A percentile compares a stretch with the other conserved stretches of the same genome.
phyloP scores from a whole-genome alignment of 495 filamentous ascomycete genomes.

The Aspergillus cristatus region DNA sequence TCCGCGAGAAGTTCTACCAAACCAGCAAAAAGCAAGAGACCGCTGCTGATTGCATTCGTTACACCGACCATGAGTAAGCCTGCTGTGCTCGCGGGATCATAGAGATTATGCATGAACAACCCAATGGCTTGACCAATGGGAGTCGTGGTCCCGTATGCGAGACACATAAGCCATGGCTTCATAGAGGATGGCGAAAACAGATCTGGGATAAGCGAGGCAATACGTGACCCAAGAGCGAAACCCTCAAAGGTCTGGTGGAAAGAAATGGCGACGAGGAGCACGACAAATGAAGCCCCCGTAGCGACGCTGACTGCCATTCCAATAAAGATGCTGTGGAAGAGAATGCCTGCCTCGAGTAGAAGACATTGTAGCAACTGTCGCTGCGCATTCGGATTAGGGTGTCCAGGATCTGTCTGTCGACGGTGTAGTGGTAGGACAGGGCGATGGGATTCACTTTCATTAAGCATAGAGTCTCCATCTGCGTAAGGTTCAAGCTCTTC shows the following conservation, averaged over 20 bases:
- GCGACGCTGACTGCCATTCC: conserved; percentile 84
- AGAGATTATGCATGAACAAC: conserved; percentile 68
- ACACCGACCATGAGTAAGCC: conserved; percentile 85
- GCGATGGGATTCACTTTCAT: conserved; percentile 8
- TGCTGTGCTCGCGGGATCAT: conserved; percentile 72
- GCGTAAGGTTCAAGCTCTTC: conserved; percentile 22
- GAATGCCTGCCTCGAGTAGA: conserved; percentile 73
- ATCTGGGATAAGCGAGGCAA: conserved; percentile 52
- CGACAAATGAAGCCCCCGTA: conserved; percentile 64
- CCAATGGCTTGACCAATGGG: conserved; percentile 88
- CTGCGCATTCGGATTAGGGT: conserved; percentile 32
- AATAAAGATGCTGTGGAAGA: conserved; percentile 84
- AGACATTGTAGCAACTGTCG: conserved; percentile 68
- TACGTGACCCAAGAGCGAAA: conserved; percentile 63
- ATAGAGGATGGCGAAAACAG: conserved; percentile 39
- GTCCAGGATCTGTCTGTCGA: conserved; percentile 11
- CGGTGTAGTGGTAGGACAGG: conserved; percentile 2
- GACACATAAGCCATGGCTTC: conserved; percentile 88
- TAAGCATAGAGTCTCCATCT: conserved; percentile 8
- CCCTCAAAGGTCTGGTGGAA: conserved; percentile 85
- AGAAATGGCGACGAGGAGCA: conserved; percentile 71
- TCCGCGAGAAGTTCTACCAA: conserved; percentile 87
- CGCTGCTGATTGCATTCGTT: conserved; percentile 85
- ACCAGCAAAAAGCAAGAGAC: conserved; percentile 82
- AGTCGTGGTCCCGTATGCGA: conserved; percentile 86